Evolutionary conservation across 2,329 filamentous ascomycete species (phyloP).

Genomic region (Thermomyces lanuginosus): DNA sequence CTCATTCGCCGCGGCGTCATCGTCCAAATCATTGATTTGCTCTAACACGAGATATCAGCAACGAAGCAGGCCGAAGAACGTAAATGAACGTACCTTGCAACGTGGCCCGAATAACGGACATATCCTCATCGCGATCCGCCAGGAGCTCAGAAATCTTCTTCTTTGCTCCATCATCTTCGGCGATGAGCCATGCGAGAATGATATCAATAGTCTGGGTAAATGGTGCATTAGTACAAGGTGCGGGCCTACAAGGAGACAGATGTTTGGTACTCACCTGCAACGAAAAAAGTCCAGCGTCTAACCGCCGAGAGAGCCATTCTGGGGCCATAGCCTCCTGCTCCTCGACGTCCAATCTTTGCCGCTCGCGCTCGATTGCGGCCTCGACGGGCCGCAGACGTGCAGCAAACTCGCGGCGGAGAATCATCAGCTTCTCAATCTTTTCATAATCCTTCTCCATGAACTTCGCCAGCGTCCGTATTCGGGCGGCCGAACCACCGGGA

Average conservation of each 20-base stretch:
- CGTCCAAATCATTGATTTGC: slow-evolving; percentile 44
- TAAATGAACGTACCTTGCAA: slow-evolving; percentile 40
- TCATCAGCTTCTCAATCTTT: slow-evolving; percentile 59
- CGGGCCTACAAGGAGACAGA: neutral
- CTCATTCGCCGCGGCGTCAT: slow-evolving; percentile 37
- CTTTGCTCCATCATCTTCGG: slow-evolving; percentile 66
- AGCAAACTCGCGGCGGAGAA: slow-evolving; percentile 55
- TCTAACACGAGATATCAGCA: slow-evolving; percentile 24
- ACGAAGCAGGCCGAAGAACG: too few species aligned
- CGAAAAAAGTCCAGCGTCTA: slow-evolving; percentile 73
- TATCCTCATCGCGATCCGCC: slow-evolving; percentile 48
- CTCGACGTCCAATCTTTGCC: slow-evolving; percentile 37
- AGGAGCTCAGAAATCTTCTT: slow-evolving; percentile 47
- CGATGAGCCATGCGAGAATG: slow-evolving; percentile 75
- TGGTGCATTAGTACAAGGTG: slow-evolving; percentile 1
- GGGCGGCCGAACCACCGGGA: slow-evolving; percentile 57
- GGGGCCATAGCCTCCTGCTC: slow-evolving; percentile 46
- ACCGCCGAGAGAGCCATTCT: slow-evolving; percentile 56
- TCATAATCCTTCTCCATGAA: slow-evolving; percentile 90
- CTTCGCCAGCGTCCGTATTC: slow-evolving; percentile 77
- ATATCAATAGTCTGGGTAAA: slow-evolving; percentile 54
- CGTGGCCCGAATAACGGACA: slow-evolving; percentile 48
- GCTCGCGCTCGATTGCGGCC: slow-evolving; percentile 43
- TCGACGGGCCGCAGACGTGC: slow-evolving; percentile 47
- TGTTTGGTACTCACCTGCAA: slow-evolving; percentile 40